phyloP scores from a whole-genome alignment of 768 basidiomycete genomes.

The Solioccasus polychromus region DNA sequence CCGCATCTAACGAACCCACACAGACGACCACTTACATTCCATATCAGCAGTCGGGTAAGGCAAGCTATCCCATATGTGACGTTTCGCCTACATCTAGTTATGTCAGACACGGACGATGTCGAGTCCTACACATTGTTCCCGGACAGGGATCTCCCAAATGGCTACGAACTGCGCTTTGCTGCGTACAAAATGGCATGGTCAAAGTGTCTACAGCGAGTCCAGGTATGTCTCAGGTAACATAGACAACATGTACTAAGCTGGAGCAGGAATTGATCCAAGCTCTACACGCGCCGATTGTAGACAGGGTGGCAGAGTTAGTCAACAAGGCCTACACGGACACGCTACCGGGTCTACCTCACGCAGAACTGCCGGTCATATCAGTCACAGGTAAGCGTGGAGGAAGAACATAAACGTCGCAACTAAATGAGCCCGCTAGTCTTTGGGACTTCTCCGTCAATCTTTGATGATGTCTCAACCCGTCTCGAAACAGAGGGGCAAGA shows the following conservation, averaged over 20 bases:
- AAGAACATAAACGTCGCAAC: not conserved
- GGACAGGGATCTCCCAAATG: slow-evolving; percentile 29
- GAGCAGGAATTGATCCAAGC: slow-evolving; percentile 43
- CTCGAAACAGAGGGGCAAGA: slow-evolving; percentile 32
- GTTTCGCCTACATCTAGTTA: not conserved
- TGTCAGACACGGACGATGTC: slow-evolving; percentile 14
- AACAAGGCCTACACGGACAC: slow-evolving; percentile 41
- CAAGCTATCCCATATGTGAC: not conserved
- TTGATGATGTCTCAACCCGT: slow-evolving; percentile 41
- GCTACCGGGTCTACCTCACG: slow-evolving; percentile 54
- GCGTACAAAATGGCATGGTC: slow-evolving; percentile 59
- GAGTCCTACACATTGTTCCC: slow-evolving; percentile 27
- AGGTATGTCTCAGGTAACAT: slow-evolving; percentile 38
- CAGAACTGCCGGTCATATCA: slow-evolving; percentile 58
- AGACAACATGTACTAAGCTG: not conserved
- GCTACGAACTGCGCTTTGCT: slow-evolving; percentile 42
- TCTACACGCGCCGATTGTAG: slow-evolving; percentile 49
- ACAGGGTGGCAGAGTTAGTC: slow-evolving; percentile 43
- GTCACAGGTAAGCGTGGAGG: slow-evolving; percentile 45
- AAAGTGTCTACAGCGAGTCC: slow-evolving; percentile 54
- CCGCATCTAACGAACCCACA: slow-evolving; percentile 8
- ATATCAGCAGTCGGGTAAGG: slow-evolving; percentile 19
- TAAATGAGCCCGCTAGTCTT: slow-evolving; percentile 35
- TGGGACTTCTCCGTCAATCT: slow-evolving; percentile 43
- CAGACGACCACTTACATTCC: slow-evolving; percentile 33